Percentiles rank a stretch among this genome's conserved stretches.
phyloP scores from a whole-genome alignment of 805 yeast genomes.

The Wickerhamomyces xylosicus region DNA sequence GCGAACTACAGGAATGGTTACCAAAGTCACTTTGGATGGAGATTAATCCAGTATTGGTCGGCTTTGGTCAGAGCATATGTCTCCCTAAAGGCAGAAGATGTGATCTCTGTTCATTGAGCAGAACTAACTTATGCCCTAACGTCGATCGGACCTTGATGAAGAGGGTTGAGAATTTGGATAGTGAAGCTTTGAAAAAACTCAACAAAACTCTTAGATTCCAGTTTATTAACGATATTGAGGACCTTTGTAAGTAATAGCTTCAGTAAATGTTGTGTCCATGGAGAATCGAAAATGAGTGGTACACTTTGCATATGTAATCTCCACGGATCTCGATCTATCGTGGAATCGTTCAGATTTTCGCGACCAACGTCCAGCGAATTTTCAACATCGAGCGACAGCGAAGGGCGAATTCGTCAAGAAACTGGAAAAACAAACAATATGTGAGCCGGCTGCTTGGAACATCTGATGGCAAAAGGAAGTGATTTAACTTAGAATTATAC shows the following conservation, averaged over 20 bases:
- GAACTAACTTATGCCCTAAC: conserved; percentile 44
- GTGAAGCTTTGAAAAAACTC: conserved; percentile 11
- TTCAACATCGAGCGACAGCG: too few species aligned
- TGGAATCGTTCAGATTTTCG: too few species aligned
- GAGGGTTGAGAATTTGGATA: conserved; percentile 17
- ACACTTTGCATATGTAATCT: too few species aligned
- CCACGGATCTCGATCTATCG: too few species aligned
- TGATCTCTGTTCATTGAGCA: conserved; percentile 53
- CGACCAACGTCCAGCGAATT: too few species aligned
- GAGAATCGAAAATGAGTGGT: too few species aligned
- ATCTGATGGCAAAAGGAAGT: too few species aligned
- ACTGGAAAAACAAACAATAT: too few species aligned
- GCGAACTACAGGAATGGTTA: conserved; percentile 61
- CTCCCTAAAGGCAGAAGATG: conserved; percentile 62
- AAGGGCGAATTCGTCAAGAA: too few species aligned
- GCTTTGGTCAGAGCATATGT: conserved; percentile 89
- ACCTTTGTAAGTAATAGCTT: conserved; percentile 7
- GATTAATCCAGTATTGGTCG: conserved; percentile 78
- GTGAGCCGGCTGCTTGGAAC: too few species aligned
- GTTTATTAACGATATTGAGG: conserved; percentile 26
- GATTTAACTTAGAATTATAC: too few species aligned
- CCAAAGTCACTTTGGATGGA: conserved; percentile 71
- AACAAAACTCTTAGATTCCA: conserved; percentile 31
- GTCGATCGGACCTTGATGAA: conserved; percentile 36
- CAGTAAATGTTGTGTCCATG: too few species aligned